A percentile compares a stretch with the other conserved stretches of the same genome.
phyloP scores from a whole-genome alignment of 495 filamentous ascomycete species.

The Bacidia gigantensis region DNA sequence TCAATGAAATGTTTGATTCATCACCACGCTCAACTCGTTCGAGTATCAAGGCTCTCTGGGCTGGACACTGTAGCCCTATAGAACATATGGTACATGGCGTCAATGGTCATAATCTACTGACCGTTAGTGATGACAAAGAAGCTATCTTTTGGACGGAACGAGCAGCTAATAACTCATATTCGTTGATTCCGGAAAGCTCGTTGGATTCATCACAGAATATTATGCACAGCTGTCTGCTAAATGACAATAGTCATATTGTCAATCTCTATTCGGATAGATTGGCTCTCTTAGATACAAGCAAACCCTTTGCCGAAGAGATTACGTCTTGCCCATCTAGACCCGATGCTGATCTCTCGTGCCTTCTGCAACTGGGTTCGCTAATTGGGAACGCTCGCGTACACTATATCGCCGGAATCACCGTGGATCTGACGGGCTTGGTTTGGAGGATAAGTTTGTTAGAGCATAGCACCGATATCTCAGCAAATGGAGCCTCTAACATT shows the following conservation, averaged over 20 bases:
- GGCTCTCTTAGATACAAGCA: slow-evolving; percentile 66
- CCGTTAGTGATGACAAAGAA: slow-evolving; percentile 65
- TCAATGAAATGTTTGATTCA: slow-evolving; percentile 74
- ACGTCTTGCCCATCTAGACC: slow-evolving; percentile 45
- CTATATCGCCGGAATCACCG: slow-evolving; percentile 72
- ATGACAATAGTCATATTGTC: slow-evolving; percentile 62
- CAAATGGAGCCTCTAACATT: slow-evolving; percentile 12
- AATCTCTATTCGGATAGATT: slow-evolving; percentile 68
- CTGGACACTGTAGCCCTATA: slow-evolving; percentile 68
- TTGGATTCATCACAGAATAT: slow-evolving; percentile 63
- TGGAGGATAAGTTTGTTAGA: slow-evolving; percentile 51
- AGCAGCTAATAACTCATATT: slow-evolving; percentile 29
- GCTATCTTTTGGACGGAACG: slow-evolving; percentile 72
- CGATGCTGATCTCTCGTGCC: slow-evolving; percentile 64
- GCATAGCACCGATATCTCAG: neutral
- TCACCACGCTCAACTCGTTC: slow-evolving; percentile 52
- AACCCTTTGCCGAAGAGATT: slow-evolving; percentile 39
- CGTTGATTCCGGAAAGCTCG: slow-evolving; percentile 51
- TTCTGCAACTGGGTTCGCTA: slow-evolving; percentile 59
- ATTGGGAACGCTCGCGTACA: slow-evolving; percentile 31
- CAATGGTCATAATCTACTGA: slow-evolving; percentile 65
- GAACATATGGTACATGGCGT: slow-evolving; percentile 76
- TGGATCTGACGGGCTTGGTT: slow-evolving; percentile 68
- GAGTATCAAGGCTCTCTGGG: slow-evolving; percentile 49
- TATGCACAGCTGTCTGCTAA: slow-evolving; percentile 65